Evolutionary conservation across 139 green algal genomes (phyloP).

Genomic region (Chlorella sp.): DNA sequence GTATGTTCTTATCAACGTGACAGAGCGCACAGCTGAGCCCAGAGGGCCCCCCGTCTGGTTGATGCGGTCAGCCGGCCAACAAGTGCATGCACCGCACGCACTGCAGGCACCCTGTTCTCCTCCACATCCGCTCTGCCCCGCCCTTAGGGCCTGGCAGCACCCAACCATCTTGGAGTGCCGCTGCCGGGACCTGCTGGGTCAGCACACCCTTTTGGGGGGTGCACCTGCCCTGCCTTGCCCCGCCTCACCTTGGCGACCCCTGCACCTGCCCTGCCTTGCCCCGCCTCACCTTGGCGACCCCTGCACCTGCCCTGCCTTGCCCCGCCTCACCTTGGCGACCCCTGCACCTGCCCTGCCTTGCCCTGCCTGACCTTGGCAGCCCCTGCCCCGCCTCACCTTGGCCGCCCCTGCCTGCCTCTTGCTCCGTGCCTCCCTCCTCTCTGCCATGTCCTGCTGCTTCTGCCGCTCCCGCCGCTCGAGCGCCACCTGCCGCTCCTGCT

Average conservation of each 20-base stretch:
- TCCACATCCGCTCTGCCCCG: too few relatives aligned
- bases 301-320: background rate
- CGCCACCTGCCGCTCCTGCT: background rate
- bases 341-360: background rate
- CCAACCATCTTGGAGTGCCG: too few relatives aligned
- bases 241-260: too few relatives aligned
- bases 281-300: too few relatives aligned
- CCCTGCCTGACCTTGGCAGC: background rate
- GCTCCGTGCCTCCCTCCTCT: background rate
- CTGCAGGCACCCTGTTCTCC: too few relatives aligned
- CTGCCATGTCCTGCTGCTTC: background rate
- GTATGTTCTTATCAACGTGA: background rate
- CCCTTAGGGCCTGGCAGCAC: too few relatives aligned
- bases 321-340: too few relatives aligned
- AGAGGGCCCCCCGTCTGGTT: too few relatives aligned
- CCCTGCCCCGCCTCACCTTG: background rate
- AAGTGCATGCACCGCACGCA: too few relatives aligned
- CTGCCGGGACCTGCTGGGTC: background rate
- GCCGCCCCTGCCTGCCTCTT: conserved; percentile 3
- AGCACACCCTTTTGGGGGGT: too few relatives aligned
- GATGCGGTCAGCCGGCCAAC: too few relatives aligned
- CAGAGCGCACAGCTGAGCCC: background rate
- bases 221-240: background rate
- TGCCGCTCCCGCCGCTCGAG: background rate
- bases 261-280: background rate